Percentiles rank a stretch among this genome's conserved stretches.
Conservation (phyloP, 176 grass and related monocot genomes). For the Eleusine coracana region DNA sequence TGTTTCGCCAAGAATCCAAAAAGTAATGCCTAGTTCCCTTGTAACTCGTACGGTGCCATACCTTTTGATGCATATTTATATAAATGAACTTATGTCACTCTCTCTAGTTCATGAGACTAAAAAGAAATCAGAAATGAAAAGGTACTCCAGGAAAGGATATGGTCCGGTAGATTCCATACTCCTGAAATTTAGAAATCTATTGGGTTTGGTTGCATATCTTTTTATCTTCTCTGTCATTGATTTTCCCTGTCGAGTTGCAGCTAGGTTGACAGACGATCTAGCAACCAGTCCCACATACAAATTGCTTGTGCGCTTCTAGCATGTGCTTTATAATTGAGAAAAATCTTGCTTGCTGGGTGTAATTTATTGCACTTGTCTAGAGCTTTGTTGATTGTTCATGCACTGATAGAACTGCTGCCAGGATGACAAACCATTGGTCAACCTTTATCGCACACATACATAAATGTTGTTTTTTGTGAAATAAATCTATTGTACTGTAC, state of each 20-base stretch:
- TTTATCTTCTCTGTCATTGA: constrained; percentile 17
- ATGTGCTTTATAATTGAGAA: background rate
- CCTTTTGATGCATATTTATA: background rate
- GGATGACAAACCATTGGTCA: background rate
- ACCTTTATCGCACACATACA: background rate
- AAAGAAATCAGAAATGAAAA: background rate
- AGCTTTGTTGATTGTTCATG: constrained; percentile 9
- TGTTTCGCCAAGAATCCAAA: background rate
- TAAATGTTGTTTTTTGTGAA: constrained; percentile 31
- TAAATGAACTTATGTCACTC: background rate
- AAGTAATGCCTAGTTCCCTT: background rate
- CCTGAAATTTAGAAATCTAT: background rate
- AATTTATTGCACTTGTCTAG: background rate
- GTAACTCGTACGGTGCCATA: background rate
- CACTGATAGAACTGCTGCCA: constrained; percentile 2
- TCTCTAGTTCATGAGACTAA: background rate
- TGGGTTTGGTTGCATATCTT: background rate
- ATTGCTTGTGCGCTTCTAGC: constrained; percentile 10
- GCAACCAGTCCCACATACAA: background rate
- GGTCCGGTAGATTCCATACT: background rate
- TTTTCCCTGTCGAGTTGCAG: background rate
- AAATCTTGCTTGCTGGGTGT: background rate
- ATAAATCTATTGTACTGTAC: background rate
- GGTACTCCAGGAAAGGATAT: background rate
- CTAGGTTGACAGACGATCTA: background rate